Evolutionary conservation across 2,329 filamentous ascomycete genomes (phyloP).

Genomic region (Pyrenophora seminiperda): DNA sequence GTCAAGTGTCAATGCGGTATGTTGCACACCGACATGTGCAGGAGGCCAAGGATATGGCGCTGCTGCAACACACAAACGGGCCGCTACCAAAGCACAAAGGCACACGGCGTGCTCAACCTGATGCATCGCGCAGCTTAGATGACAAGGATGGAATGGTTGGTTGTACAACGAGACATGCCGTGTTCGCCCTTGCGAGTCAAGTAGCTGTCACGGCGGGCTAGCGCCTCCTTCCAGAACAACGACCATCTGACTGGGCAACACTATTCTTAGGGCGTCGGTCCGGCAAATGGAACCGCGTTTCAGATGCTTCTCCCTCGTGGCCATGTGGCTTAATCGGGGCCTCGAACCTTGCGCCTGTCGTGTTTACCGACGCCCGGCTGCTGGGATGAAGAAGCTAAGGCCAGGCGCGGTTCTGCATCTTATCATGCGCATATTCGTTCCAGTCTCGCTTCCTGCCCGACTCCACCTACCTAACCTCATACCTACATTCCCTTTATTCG

Average conservation of each 20-base stretch:
- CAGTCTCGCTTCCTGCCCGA: slow-evolving; percentile 4
- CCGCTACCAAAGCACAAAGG: too few species aligned
- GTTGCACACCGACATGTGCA: too few species aligned
- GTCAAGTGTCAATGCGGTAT: background rate
- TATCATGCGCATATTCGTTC: slow-evolving; percentile 10
- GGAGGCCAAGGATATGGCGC: background rate
- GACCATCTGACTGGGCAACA: background rate
- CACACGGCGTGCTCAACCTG: background rate
- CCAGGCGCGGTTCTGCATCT: slow-evolving; percentile 8
- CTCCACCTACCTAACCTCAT: slow-evolving; percentile 2
- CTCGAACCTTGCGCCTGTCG: slow-evolving; percentile 5
- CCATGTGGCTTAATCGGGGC: slow-evolving; percentile 8
- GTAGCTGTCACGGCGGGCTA: slow-evolving; percentile 2
- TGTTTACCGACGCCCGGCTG: slow-evolving; percentile 9
- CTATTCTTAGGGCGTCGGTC: slow-evolving; percentile 1
- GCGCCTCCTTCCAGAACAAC: slow-evolving; percentile 4
- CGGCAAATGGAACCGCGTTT: slow-evolving; percentile 8
- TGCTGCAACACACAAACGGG: background rate
- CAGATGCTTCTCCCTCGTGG: slow-evolving; percentile 6
- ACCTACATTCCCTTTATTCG: background rate
- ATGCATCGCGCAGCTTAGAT: background rate
- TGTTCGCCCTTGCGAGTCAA: slow-evolving; percentile 5
- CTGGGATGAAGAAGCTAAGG: slow-evolving; percentile 12
- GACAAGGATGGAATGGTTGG: slow-evolving; percentile 1
- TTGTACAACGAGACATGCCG: background rate